Evolutionary conservation across 306 rosid genomes (phyloP).

Genomic region (Bauhinia variegata): DNA sequence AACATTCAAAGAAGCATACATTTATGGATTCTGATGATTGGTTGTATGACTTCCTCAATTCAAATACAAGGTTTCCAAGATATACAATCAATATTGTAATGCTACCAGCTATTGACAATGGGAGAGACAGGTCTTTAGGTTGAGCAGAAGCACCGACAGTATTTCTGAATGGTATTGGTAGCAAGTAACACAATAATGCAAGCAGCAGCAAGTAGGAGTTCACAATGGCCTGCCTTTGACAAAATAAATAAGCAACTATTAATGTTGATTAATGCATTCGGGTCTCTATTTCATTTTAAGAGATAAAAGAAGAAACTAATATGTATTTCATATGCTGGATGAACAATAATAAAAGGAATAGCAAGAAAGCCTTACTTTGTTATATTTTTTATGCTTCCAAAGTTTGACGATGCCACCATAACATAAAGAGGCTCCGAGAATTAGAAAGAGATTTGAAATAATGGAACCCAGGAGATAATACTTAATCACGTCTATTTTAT

Average conservation of each 20-base stretch:
- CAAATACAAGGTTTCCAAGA: slow-evolving; percentile 70
- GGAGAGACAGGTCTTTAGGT: slow-evolving; percentile 46
- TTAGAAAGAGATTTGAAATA: slow-evolving; percentile 91
- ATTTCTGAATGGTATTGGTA: slow-evolving; percentile 62
- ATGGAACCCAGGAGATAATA: slow-evolving; percentile 88
- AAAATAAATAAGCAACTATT: background rate
- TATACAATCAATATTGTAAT: slow-evolving; percentile 75
- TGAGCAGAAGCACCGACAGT: slow-evolving; percentile 41
- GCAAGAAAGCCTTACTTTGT: slow-evolving; percentile 52
- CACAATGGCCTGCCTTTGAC: slow-evolving; percentile 88
- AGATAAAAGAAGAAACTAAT: no score
- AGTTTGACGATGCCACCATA: slow-evolving; percentile 84
- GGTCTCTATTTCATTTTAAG: slow-evolving; percentile 1
- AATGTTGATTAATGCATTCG: background rate
- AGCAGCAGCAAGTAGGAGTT: slow-evolving; percentile 71
- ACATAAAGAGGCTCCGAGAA: slow-evolving; percentile 86
- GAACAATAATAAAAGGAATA: no score
- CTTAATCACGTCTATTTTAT: slow-evolving; percentile 75
- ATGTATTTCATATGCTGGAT: no score
- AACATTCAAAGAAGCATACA: slow-evolving; percentile 41
- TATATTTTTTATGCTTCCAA: slow-evolving; percentile 60
- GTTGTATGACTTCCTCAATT: slow-evolving; percentile 72
- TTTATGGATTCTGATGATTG: slow-evolving; percentile 68
- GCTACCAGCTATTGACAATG: slow-evolving; percentile 76
- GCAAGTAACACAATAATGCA: no score